A percentile compares a stretch with the other conserved stretches of the same genome.
Conservation (phyloP, 495 filamentous ascomycete genomes). For the Tuber magnatum region DNA sequence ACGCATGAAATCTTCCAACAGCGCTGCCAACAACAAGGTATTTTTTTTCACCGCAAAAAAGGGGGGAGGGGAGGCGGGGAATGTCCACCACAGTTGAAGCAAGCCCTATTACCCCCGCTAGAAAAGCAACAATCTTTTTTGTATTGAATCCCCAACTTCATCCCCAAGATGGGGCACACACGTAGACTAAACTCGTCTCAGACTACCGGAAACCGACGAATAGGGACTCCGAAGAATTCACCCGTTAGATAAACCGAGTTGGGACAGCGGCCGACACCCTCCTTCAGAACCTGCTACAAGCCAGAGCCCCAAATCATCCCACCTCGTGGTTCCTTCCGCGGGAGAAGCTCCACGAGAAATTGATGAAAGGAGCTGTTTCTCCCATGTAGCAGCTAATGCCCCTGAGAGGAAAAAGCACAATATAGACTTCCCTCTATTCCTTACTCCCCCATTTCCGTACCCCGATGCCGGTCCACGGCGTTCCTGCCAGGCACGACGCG, state of each 20-base stretch:
- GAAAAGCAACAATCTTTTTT: not conserved
- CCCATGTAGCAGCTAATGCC: conserved; percentile 1
- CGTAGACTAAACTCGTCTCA: conserved; percentile 1
- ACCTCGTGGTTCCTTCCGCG: not conserved
- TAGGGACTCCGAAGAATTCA: not conserved
- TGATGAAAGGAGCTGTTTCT: conserved; percentile 1
- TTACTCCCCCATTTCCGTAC: not conserved
- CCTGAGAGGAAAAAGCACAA: not conserved
- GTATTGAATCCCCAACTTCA: not conserved
- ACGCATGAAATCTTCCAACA: not conserved
- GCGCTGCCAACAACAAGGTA: not conserved
- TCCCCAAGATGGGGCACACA: not conserved
- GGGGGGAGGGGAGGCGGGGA: not conserved
- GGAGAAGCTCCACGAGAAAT: not conserved
- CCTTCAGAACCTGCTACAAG: not conserved
- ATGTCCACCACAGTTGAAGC: not conserved
- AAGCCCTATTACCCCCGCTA: not conserved
- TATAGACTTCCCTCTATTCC: not conserved
- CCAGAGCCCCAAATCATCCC: not conserved
- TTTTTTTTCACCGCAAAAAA: not conserved
- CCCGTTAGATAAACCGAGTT: not conserved
- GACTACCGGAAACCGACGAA: not conserved
- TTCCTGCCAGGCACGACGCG: not conserved
- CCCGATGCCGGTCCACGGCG: not conserved
- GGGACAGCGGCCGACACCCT: not conserved